Evolutionary conservation across 1,139 yeast species (phyloP).

Genomic region (Geotrichum restrictum): DNA sequence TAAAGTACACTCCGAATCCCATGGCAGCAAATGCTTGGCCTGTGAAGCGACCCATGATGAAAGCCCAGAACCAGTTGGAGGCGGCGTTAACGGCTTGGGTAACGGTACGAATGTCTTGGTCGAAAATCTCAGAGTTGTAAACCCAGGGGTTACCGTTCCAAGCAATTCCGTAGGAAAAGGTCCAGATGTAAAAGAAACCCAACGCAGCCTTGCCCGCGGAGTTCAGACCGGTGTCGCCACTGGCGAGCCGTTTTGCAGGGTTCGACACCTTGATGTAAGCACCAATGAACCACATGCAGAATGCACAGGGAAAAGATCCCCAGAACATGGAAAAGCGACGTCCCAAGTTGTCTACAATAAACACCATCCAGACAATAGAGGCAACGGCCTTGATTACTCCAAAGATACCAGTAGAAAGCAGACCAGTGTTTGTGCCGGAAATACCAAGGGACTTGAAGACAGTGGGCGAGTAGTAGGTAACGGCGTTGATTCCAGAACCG

Average conservation of each 20-base stretch:
- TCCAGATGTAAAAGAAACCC: slow-evolving; percentile 42
- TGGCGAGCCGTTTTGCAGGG: slow-evolving; percentile 38
- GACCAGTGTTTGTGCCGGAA: slow-evolving; percentile 41
- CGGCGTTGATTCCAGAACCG: slow-evolving; percentile 29
- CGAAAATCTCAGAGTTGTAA: slow-evolving; percentile 52
- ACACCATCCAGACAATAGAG: slow-evolving; percentile 46
- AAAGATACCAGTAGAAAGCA: slow-evolving; percentile 52
- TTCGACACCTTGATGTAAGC: slow-evolving; percentile 46
- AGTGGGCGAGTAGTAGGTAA: slow-evolving; percentile 30
- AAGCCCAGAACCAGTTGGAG: slow-evolving; percentile 48
- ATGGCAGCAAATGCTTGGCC: slow-evolving; percentile 13
- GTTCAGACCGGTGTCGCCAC: slow-evolving; percentile 19
- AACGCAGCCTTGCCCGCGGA: slow-evolving; percentile 48
- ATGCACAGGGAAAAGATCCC: slow-evolving; percentile 44
- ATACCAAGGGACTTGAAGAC: slow-evolving; percentile 30
- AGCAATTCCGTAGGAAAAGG: slow-evolving; percentile 31
- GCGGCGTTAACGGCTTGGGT: slow-evolving; percentile 52
- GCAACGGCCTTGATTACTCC: slow-evolving; percentile 49
- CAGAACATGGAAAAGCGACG: slow-evolving; percentile 46
- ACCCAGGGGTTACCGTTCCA: slow-evolving; percentile 42
- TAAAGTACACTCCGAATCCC: slow-evolving; percentile 19
- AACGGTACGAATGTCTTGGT: slow-evolving; percentile 46
- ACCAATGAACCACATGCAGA: slow-evolving; percentile 50
- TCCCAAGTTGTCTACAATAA: slow-evolving; percentile 48
- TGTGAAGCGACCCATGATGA: slow-evolving; percentile 27